These are phyloP conservation scores for Trichoderma sp. DNA, from an alignment of 2,329 filamentous ascomycete genomes.

Conservation along the genomic window DNA sequence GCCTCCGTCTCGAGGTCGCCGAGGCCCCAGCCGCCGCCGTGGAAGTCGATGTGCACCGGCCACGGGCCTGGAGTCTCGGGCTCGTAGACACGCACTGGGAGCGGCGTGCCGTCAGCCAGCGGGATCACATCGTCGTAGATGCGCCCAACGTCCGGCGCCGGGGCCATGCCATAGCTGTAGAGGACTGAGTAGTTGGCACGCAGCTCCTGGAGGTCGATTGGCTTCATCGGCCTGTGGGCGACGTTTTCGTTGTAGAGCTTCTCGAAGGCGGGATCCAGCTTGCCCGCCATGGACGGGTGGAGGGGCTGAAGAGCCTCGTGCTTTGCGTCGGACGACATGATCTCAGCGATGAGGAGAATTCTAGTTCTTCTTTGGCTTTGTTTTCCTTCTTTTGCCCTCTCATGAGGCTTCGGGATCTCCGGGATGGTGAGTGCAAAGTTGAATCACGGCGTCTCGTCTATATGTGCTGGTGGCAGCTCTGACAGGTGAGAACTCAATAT, in stretches of 20 bases:
- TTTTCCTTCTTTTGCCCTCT: not conserved
- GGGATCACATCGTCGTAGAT: constrained; percentile 46
- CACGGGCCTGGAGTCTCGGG: constrained; percentile 47
- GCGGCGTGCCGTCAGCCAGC: constrained; percentile 38
- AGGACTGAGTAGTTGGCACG: constrained; percentile 49
- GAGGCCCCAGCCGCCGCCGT: constrained; percentile 55
- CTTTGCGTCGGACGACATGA: constrained; percentile 29
- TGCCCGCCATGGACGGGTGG: constrained; percentile 50
- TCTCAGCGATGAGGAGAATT: not conserved
- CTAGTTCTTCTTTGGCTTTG: not conserved
- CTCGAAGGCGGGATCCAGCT: constrained; percentile 52
- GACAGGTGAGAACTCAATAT: not conserved
- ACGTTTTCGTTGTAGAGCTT: constrained; percentile 53
- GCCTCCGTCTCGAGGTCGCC: constrained; percentile 55
- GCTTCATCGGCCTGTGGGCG: constrained; percentile 45
- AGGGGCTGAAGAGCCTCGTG: constrained; percentile 54
- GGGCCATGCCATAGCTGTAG: constrained; percentile 50
- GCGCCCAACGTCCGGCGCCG: constrained; percentile 46
- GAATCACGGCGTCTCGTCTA: not conserved
- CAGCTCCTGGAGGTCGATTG: constrained; percentile 46
- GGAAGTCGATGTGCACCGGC: constrained; percentile 54
- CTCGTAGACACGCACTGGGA: constrained; percentile 50
- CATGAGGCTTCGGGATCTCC: not conserved
- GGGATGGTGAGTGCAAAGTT: not conserved
- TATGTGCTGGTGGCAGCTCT: not conserved